phyloP scores from a whole-genome alignment of 1,284 basidiomycete genomes.

The Heterobasidion parviporum region DNA sequence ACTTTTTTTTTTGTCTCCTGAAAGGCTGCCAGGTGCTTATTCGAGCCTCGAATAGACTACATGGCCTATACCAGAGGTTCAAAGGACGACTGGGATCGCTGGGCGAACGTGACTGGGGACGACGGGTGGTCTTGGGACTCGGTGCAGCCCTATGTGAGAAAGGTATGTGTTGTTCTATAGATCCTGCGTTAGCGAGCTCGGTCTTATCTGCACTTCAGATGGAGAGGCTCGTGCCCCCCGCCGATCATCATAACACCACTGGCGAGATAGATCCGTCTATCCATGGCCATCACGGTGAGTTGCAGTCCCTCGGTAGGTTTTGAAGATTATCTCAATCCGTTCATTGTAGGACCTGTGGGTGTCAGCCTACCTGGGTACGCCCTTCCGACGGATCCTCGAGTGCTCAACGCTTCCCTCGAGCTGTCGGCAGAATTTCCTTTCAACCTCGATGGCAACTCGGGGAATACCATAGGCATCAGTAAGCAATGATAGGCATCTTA shows the following conservation, averaged over 20 bases:
- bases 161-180: conserved; percentile 7
- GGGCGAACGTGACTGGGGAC: conserved; percentile 21
- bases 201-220: conserved; percentile 13
- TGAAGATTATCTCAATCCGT: neutral
- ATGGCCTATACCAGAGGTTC: conserved; percentile 18
- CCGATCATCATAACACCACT: conserved; percentile 20
- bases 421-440: conserved; percentile 18
- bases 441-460: conserved; percentile 26
- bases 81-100: conserved; percentile 18
- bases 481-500: neutral
- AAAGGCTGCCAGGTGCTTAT: neutral
- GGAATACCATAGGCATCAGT: conserved; percentile 24
- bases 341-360: conserved; percentile 17
- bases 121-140: conserved; percentile 22
- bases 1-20: conserved; percentile 3
- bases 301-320: neutral
- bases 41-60: conserved; percentile 9
- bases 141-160: conserved; percentile 15
- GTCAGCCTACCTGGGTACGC: conserved; percentile 22
- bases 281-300: conserved; percentile 16
- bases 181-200: neutral
- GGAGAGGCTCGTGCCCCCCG: conserved; percentile 20
- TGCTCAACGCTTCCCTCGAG: conserved; percentile 15
- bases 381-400: conserved; percentile 15
- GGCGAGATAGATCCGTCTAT: conserved; percentile 22